phyloP scores from a whole-genome alignment of 768 basidiomycete species.

The Auriscalpium orientale region DNA sequence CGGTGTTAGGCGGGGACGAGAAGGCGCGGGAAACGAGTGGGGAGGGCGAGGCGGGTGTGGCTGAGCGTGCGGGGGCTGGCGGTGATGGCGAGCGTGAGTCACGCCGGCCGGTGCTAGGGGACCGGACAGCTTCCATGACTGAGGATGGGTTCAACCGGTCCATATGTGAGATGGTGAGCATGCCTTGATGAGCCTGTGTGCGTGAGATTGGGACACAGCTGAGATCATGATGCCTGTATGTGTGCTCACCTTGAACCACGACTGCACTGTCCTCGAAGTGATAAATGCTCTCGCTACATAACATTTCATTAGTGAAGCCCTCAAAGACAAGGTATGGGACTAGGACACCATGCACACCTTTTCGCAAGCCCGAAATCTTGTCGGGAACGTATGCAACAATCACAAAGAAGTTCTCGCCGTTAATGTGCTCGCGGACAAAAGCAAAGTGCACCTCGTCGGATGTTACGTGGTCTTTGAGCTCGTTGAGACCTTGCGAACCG shows the following conservation, averaged over 20 bases:
- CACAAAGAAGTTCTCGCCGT: neutral
- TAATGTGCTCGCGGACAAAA: constrained; percentile 4
- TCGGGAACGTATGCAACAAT: constrained; percentile 13
- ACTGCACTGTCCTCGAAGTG: constrained; percentile 10
- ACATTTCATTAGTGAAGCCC: neutral
- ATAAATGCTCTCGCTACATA: constrained; percentile 8
- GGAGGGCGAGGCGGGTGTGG: neutral
- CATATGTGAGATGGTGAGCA: constrained; percentile 5
- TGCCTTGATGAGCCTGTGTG: constrained; percentile 6
- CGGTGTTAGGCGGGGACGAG: neutral
- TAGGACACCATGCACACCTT: neutral
- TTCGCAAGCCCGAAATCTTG: constrained; percentile 8
- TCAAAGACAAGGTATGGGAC: neutral
- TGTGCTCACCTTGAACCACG: constrained; percentile 11
- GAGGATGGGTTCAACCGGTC: constrained; percentile 1
- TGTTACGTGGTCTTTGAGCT: constrained; percentile 3
- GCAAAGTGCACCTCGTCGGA: constrained; percentile 5
- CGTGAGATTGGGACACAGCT: too few species aligned
- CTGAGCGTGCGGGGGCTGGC: neutral
- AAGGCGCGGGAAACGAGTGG: constrained; percentile 1
- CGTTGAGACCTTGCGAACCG: constrained; percentile 10
- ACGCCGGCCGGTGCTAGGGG: too few species aligned
- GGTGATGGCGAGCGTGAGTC: constrained; percentile 3
- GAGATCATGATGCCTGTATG: neutral
- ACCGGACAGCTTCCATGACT: too few species aligned